Evolutionary conservation across 768 basidiomycete species (phyloP).

Genomic region (Boletus reticulatus): DNA sequence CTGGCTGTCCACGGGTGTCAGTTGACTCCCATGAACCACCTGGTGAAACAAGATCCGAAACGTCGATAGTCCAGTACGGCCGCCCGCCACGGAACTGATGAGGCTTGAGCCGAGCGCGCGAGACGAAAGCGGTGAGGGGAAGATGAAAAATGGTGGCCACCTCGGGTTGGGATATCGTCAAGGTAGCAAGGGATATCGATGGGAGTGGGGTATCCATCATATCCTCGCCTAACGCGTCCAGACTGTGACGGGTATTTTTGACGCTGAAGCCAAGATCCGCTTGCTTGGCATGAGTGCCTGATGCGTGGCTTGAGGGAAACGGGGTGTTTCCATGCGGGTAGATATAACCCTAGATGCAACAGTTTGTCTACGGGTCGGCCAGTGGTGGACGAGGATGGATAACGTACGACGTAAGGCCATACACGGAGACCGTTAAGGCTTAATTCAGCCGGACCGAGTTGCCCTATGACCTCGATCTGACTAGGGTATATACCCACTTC

Average conservation of each 20-base stretch:
- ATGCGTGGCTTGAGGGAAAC: background rate
- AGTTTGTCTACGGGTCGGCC: background rate
- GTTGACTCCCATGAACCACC: conserved; percentile 30
- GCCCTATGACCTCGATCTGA: conserved; percentile 65
- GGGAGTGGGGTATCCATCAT: conserved; percentile 48
- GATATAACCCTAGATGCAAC: conserved; percentile 38
- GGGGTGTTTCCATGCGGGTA: conserved; percentile 13
- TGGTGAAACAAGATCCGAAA: conserved; percentile 50
- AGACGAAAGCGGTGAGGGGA: conserved; percentile 51
- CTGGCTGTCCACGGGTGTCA: conserved; percentile 36
- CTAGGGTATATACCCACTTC: conserved; percentile 64
- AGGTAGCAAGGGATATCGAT: conserved; percentile 51
- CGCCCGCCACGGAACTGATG: conserved; percentile 50
- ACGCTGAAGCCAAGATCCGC: background rate
- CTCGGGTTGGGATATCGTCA: conserved; percentile 57
- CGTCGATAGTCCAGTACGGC: conserved; percentile 68
- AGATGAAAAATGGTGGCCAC: conserved; percentile 73
- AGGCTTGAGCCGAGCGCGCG: conserved; percentile 45
- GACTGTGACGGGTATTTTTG: background rate
- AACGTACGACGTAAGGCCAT: conserved; percentile 74
- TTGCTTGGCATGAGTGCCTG: conserved; percentile 1
- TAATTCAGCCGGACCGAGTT: conserved; percentile 58
- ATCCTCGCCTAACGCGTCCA: background rate
- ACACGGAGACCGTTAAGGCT: conserved; percentile 61
- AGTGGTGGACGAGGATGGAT: background rate